Evolutionary conservation across 208 protist species (phyloP).

Genomic region (Crithidia thermophila): DNA sequence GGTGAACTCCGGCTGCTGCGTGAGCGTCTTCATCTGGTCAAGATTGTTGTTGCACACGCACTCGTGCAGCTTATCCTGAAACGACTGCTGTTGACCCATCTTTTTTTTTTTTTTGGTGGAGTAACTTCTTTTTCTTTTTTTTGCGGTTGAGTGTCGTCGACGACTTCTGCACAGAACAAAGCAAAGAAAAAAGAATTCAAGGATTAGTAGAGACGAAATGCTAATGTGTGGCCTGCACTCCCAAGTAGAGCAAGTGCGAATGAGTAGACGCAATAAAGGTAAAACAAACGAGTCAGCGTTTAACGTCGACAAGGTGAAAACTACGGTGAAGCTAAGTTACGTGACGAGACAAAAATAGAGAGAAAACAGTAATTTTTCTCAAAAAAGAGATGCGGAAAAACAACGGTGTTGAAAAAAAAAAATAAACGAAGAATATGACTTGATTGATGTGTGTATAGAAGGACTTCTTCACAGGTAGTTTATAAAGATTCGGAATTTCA

Average conservation of each 20-base stretch:
- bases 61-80: slow-evolving; percentile 46
- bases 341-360: no score
- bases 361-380: no score
- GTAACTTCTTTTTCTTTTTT: no score
- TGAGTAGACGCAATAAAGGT: no score
- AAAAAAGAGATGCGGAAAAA: no score
- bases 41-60: slow-evolving; percentile 65
- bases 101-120: background rate
- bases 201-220: background rate
- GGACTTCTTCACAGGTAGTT: background rate
- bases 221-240: no score
- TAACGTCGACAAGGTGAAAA: no score
- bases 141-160: background rate
- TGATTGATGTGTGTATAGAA: background rate
- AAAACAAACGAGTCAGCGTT: no score
- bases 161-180: background rate
- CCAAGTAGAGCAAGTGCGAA: no score
- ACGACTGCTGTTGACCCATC: slow-evolving; percentile 70
- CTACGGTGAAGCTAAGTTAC: no score
- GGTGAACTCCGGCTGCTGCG: slow-evolving; percentile 44
- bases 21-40: slow-evolving; percentile 42
- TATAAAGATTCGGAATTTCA: background rate
- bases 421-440: background rate
- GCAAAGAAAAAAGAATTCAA: background rate
- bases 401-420: slow-evolving; percentile 12